Evolutionary conservation across 2,329 filamentous ascomycete species (phyloP).

Genomic region (Fulvia fulva): DNA sequence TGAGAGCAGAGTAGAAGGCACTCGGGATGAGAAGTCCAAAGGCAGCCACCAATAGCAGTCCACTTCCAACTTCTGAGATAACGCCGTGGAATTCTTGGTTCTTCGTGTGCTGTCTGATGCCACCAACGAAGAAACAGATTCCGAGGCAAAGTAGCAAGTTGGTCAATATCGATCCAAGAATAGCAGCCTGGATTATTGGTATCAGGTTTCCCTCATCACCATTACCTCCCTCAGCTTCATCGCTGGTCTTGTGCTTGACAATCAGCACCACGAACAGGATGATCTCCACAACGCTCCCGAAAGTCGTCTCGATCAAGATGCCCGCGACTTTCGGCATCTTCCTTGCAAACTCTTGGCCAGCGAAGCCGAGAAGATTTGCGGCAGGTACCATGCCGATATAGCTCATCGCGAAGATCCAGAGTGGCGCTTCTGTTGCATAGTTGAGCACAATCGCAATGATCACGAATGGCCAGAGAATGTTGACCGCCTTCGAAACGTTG

Average conservation of each 20-base stretch:
- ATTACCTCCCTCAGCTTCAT: constrained; percentile 14
- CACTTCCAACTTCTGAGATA: constrained; percentile 74
- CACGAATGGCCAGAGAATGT: constrained; percentile 49
- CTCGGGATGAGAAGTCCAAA: constrained; percentile 46
- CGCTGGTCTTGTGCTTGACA: constrained; percentile 23
- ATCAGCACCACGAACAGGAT: constrained; percentile 75
- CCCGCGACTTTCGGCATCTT: constrained; percentile 72
- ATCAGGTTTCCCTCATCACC: constrained; percentile 31
- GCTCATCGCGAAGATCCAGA: constrained; percentile 46
- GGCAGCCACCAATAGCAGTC: constrained; percentile 70
- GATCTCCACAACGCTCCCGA: constrained; percentile 74
- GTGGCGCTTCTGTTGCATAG: constrained; percentile 40
- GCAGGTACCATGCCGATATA: constrained; percentile 50
- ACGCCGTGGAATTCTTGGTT: constrained; percentile 65
- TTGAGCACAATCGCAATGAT: constrained; percentile 44
- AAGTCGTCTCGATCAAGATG: constrained; percentile 47
- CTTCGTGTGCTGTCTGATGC: constrained; percentile 58
- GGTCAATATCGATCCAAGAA: constrained; percentile 75
- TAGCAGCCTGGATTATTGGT: constrained; percentile 72
- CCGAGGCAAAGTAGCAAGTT: constrained; percentile 71
- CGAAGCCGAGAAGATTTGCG: constrained; percentile 53
- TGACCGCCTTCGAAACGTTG: constrained; percentile 44
- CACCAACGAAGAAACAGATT: constrained; percentile 73
- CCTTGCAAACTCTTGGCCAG: constrained; percentile 65
- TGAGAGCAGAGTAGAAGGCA: constrained; percentile 49